These are phyloP conservation scores for Fusarium beomiforme DNA, from an alignment of 2,329 filamentous ascomycete genomes.

Conservation along the genomic window DNA sequence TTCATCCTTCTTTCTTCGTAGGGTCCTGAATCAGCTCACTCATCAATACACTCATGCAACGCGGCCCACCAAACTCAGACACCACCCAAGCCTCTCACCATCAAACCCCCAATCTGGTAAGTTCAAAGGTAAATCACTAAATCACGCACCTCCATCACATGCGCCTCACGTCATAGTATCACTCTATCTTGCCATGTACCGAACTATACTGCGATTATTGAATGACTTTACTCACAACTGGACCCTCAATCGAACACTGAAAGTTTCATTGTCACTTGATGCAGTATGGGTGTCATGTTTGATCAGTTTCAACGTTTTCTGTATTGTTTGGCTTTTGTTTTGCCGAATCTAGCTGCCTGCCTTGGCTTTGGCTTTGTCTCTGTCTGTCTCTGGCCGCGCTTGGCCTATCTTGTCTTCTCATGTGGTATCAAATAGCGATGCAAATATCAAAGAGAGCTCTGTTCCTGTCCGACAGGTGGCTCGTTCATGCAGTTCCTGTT, in stretches of 20 bases:
- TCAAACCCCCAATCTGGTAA: conserved; percentile 18
- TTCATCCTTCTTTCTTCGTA: conserved; percentile 20
- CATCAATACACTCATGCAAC: no score
- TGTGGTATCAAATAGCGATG: conserved; percentile 43
- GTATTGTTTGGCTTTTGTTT: conserved; percentile 38
- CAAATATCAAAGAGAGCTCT: conserved; percentile 40
- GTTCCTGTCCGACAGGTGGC: conserved; percentile 31
- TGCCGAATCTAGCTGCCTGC: conserved; percentile 31
- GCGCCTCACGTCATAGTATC: conserved; percentile 33
- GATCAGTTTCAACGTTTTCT: conserved; percentile 34
- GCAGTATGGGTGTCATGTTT: neutral
- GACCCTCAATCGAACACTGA: neutral
- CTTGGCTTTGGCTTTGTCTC: neutral
- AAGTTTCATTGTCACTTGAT: conserved; percentile 1
- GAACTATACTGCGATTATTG: neutral
- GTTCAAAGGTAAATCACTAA: conserved; percentile 29
- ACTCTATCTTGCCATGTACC: conserved; percentile 4
- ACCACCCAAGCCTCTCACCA: neutral
- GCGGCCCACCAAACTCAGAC: conserved; percentile 16
- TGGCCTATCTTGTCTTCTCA: conserved; percentile 25
- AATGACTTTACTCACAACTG: neutral
- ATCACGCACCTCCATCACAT: conserved; percentile 36
- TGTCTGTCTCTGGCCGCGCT: conserved; percentile 16
- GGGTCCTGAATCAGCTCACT: conserved; percentile 27
- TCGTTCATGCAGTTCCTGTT: conserved; percentile 40